Evolutionary conservation across 1,284 basidiomycete species (phyloP).

Genomic region (Moesziomyces globuligerus): DNA sequence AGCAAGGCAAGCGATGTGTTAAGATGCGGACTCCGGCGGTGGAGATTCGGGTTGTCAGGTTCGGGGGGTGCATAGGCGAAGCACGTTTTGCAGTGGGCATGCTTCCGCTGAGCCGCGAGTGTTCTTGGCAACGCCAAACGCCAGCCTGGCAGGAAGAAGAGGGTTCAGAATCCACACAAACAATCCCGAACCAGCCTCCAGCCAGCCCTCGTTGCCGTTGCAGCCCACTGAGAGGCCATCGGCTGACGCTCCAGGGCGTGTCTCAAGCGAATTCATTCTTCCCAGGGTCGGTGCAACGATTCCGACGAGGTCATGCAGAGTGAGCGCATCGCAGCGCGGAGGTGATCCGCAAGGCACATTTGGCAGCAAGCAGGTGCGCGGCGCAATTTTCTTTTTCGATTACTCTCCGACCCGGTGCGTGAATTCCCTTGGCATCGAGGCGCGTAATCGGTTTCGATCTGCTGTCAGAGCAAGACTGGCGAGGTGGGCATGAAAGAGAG

Average conservation of each 20-base stretch:
- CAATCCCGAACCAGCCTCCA: not conserved
- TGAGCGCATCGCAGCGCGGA: constrained; percentile 16
- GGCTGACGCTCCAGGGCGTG: not conserved
- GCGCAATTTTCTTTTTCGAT: not conserved
- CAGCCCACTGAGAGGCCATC: not conserved
- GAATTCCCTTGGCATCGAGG: not conserved
- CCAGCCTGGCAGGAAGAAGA: too few relatives aligned
- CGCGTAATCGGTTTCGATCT: not conserved
- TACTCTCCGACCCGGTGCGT: not conserved
- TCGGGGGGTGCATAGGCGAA: not conserved
- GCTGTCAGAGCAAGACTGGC: not conserved
- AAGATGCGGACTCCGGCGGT: not conserved
- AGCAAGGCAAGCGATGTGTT: too few relatives aligned
- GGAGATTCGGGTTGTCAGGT: not conserved
- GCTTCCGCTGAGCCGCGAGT: not conserved
- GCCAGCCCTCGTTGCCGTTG: not conserved
- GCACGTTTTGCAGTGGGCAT: not conserved
- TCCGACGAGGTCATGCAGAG: constrained; percentile 7
- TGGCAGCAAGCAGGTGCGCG: too few relatives aligned
- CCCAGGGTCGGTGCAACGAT: not conserved
- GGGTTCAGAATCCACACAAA: too few relatives aligned
- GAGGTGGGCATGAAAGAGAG: not conserved
- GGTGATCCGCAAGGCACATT: constrained; percentile 14
- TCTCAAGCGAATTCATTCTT: not conserved
- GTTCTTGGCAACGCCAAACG: too few relatives aligned